phyloP scores from a whole-genome alignment of 495 filamentous ascomycete species.

The Aspergillus campestris region DNA sequence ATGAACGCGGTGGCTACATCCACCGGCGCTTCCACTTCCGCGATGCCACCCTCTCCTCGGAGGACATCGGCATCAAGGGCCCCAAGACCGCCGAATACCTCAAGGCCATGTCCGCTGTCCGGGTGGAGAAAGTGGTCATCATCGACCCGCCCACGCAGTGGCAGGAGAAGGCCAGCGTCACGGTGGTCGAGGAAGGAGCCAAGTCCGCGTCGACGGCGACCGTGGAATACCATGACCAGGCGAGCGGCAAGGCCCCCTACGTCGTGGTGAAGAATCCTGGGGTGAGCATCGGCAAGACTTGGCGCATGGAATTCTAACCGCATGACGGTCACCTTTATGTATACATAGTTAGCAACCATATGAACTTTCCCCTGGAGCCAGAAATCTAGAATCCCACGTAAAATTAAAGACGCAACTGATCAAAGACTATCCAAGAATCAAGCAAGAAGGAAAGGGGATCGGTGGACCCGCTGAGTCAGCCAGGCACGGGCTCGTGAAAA shows the following conservation, averaged over 20 bases:
- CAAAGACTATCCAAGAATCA: slow-evolving; percentile 3
- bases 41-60: slow-evolving; percentile 44
- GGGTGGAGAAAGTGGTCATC: slow-evolving; percentile 74
- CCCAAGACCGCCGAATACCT: slow-evolving; percentile 64
- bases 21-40: slow-evolving; percentile 67
- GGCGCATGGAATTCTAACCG: slow-evolving; percentile 74
- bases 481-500: neutral
- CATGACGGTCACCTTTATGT: too few species aligned
- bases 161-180: slow-evolving; percentile 58
- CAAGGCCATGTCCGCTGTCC: slow-evolving; percentile 65
- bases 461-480: slow-evolving; percentile 13
- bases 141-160: slow-evolving; percentile 68
- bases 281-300: slow-evolving; percentile 68
- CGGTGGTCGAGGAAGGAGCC: slow-evolving; percentile 59
- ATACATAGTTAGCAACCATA: neutral
- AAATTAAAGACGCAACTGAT: neutral
- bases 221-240: slow-evolving; percentile 53
- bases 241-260: slow-evolving; percentile 59
- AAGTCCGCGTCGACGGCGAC: slow-evolving; percentile 44
- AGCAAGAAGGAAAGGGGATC: neutral
- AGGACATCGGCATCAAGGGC: slow-evolving; percentile 38
- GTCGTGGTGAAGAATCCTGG: slow-evolving; percentile 74
- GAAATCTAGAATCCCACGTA: too few species aligned
- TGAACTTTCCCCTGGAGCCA: too few species aligned
- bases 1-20: slow-evolving; percentile 74